phyloP scores from a whole-genome alignment of 345 rosid genomes.

The Balakata baccata region DNA sequence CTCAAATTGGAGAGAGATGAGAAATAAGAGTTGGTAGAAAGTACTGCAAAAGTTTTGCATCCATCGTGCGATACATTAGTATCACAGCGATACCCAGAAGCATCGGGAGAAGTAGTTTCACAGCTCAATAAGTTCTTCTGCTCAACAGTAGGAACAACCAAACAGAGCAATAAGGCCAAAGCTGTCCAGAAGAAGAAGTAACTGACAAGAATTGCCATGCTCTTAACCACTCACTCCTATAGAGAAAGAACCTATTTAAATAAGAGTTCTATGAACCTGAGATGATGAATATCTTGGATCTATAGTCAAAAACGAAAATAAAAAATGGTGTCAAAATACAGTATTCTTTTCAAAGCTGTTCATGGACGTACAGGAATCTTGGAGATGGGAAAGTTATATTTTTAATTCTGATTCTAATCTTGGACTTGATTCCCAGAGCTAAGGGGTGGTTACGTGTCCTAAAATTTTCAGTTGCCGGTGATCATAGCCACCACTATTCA shows the following conservation, averaged over 20 bases:
- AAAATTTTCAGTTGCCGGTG: constrained; percentile 18
- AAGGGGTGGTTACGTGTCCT: constrained; percentile 31
- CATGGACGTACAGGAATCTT: constrained; percentile 50
- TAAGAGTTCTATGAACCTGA: constrained; percentile 1
- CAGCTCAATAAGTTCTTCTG: constrained; percentile 52
- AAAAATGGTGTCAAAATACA: constrained; percentile 13
- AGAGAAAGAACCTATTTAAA: constrained; percentile 12
- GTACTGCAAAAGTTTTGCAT: constrained; percentile 55
- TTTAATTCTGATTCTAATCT: constrained; percentile 25
- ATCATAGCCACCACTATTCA: constrained; percentile 18
- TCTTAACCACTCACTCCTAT: constrained; percentile 23
- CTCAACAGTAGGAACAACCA: constrained; percentile 35
- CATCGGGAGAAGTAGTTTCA: constrained; percentile 40
- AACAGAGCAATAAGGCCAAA: constrained; percentile 39
- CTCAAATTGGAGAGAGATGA: constrained; percentile 59
- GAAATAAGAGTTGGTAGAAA: constrained; percentile 49
- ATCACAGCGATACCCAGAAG: constrained; percentile 49
- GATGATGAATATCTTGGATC: constrained; percentile 52
- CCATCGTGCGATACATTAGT: constrained; percentile 30
- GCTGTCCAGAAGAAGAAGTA: constrained; percentile 11
- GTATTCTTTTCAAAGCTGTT: constrained; percentile 13
- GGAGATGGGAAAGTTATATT: constrained; percentile 36
- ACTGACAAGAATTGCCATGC: constrained; percentile 43
- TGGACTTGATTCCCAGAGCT: constrained; percentile 25
- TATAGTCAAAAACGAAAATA: constrained; percentile 19